These are phyloP conservation scores for Melaleuca alternifolia DNA, from an alignment of 345 rosid genomes.

Conservation along the genomic window DNA sequence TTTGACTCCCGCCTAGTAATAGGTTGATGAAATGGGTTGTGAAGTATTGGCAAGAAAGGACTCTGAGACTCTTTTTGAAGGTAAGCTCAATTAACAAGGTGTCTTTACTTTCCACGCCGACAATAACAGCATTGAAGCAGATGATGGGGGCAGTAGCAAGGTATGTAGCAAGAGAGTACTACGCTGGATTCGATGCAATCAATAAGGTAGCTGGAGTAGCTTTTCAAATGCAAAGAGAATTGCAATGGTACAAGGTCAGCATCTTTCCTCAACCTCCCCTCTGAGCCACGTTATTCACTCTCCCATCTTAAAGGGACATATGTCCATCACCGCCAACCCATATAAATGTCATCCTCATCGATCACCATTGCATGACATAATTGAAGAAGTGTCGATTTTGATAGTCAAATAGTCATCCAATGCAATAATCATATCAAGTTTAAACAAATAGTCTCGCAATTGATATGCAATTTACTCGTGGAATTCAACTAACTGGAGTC, in stretches of 20 bases:
- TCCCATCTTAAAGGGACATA: not conserved
- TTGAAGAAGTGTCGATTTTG: too few relatives aligned
- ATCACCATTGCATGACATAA: too few relatives aligned
- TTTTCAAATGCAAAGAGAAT: not conserved
- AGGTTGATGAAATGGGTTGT: fast-evolving
- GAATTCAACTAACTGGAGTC: too few relatives aligned
- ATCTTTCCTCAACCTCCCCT: too few relatives aligned
- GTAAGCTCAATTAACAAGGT: not conserved
- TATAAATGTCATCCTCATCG: too few relatives aligned
- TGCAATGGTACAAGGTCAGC: not conserved
- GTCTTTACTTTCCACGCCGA: not conserved
- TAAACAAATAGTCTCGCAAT: too few relatives aligned
- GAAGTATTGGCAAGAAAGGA: fast-evolving
- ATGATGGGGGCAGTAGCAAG: not conserved
- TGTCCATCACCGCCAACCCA: too few relatives aligned
- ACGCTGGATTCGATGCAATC: not conserved
- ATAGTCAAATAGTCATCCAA: too few relatives aligned
- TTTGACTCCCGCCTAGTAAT: not conserved
- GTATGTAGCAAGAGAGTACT: not conserved
- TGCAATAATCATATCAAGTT: too few relatives aligned
- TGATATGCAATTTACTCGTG: too few relatives aligned
- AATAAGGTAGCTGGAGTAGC: not conserved
- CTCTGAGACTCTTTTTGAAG: not conserved
- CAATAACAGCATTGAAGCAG: fast-evolving
- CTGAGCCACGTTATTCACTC: not conserved